Base-by-base conservation (phyloP, 768 basidiomycete species). In the Termitomyces eurrhizus region DNA sequence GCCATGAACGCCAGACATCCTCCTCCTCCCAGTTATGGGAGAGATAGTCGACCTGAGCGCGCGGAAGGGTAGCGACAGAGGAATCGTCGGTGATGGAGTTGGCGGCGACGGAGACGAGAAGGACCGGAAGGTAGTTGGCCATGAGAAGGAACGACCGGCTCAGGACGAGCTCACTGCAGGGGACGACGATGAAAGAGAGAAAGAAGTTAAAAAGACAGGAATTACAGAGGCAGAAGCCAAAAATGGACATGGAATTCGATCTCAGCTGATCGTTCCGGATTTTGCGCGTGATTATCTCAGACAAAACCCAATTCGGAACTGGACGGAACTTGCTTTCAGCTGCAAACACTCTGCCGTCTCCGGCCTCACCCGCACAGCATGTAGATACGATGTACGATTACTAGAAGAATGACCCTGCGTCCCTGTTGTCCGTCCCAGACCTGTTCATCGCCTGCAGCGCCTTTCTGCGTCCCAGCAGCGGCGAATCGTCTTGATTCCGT, bases 1-100 rank as follows among this genome's bases (percentile, higher is more conserved):
- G 83, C 96, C 96, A 99, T n/a, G 89, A 92, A 58, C 91, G 87
- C 93, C 94, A 97, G 12, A 98, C 93, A 73, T 99, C 96, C 74
- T 98, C 96, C 74, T 99, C 96, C 66, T 87, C 81, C 96, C 96
- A 99, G 57, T 97, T 85, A 73, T 98, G 95, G 44, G 92, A 95
- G 66, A 99, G 89, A 75, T 99, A 99, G 83, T 99, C 96, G 69
- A 99, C 96, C 79, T 96, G 95, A 55, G 90, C 93, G 44, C 86
- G 86, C 29, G 96, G 92, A 14, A 90, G 83, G 52, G 91, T 90
- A n/a, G 87, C 86, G 58, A 97, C 78, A 52, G 88, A 82, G 2
- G 86, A 85, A 77, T 93, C 92, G 77, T 93, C 92, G 8, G 88
- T 84, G 26, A 82, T 71, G 39, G 78, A 71, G 66, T 80, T 85